Evolutionary conservation across 768 basidiomycete species (phyloP).

Genomic region (Suillus discolor): DNA sequence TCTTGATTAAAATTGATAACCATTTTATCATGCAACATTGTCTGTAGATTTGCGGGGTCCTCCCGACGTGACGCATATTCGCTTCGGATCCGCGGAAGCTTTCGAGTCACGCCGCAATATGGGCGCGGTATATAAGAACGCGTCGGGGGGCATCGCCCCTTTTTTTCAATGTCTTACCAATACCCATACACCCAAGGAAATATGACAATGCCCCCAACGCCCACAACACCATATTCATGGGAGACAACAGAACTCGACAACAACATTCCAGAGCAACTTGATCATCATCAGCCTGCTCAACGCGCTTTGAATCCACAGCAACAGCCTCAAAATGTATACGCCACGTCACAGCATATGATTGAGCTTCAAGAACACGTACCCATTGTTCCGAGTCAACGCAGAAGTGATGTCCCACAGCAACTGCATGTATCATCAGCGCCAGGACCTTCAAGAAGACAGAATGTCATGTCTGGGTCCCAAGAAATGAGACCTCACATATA

Average conservation of each 20-base stretch:
- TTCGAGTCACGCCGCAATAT: constrained; percentile 23
- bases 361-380: constrained; percentile 32
- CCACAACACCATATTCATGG: constrained; percentile 44
- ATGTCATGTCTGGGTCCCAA: constrained; percentile 16
- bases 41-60: constrained; percentile 14
- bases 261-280: constrained; percentile 39
- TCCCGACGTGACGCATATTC: constrained; percentile 8
- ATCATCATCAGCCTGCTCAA: constrained; percentile 31
- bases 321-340: constrained; percentile 25
- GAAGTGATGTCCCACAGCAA: constrained; percentile 27
- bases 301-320: constrained; percentile 30
- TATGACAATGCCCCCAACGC: constrained; percentile 51
- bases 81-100: constrained; percentile 22
- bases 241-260: constrained; percentile 42
- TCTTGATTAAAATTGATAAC: neutral
- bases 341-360: constrained; percentile 19
- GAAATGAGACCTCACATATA: constrained; percentile 35
- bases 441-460: constrained; percentile 10
- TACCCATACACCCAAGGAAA: constrained; percentile 48
- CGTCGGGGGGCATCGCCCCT: constrained; percentile 25
- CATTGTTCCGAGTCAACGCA: constrained; percentile 29
- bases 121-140: constrained; percentile 36
- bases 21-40: neutral
- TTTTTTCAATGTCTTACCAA: constrained; percentile 51
- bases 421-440: constrained; percentile 23